phyloP scores from a whole-genome alignment of 176 grass and related monocot species.

The Carex pumila region DNA sequence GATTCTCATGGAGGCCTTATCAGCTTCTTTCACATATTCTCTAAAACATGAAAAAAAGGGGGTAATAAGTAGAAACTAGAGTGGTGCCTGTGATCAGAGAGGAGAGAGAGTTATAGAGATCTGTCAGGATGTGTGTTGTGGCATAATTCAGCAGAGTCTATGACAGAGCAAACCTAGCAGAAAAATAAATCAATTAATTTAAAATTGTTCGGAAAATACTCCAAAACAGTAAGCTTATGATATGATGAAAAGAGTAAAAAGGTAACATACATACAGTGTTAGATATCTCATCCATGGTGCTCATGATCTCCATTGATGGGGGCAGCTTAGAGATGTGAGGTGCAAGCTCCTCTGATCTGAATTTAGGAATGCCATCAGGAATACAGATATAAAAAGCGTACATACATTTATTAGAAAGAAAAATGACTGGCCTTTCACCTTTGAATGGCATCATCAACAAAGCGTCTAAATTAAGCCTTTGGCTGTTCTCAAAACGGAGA shows the following conservation, averaged over 20 bases:
- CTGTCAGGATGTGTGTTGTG: conserved; percentile 80
- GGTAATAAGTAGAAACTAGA: background rate
- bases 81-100: background rate
- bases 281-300: conserved; percentile 90
- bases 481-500: conserved; percentile 53
- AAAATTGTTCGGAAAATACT: background rate
- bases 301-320: conserved; percentile 55
- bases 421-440: conserved; percentile 36
- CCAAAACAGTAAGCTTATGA: background rate
- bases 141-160: conserved; percentile 89
- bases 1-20: conserved; percentile 81
- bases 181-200: background rate
- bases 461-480: conserved; percentile 69
- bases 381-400: too few relatives aligned
- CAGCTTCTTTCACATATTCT: conserved; percentile 85
- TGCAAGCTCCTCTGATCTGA: conserved; percentile 59
- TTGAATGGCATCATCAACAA: conserved; percentile 75
- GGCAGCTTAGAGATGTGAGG: conserved; percentile 44
- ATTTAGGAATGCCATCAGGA: too few relatives aligned
- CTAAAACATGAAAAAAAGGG: conserved; percentile 31
- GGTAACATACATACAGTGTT: conserved; percentile 38
- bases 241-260: background rate
- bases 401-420: too few relatives aligned
- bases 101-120: conserved; percentile 7
- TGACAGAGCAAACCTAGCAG: conserved; percentile 72